Evolutionary conservation across 73 alveolate species (phyloP), one percentile per base, ranked within the genome.

Genomic region (Symbiodinium pilosum): DNA sequence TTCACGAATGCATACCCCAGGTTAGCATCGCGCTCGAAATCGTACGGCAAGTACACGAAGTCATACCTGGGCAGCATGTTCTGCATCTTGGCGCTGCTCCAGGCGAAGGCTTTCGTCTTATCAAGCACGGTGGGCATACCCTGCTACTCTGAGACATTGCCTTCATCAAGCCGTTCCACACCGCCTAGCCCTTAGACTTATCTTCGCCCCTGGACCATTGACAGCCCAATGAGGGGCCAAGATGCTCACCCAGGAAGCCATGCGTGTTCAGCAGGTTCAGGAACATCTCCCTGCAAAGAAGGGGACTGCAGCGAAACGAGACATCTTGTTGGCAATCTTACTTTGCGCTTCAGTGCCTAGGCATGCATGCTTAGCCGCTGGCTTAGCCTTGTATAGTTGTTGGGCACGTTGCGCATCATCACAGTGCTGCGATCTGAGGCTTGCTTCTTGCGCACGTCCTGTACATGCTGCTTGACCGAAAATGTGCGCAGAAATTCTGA

Each of bases 1-100:
- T 83, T 83, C 69, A 83, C 89, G n/a, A 83, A 83, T 40, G 89
- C 89, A 40, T 83, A 83, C 21, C 89, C 89, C 89, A 83, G 38
- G 89, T 83, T 83, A 64, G 59, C 89, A 30, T 38, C 21, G 89
- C 59, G 89, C 39, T 83, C 59, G 89, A 83, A 83, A 42, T 83
- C 89, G 30, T 41, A 34, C n/a, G 89, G 89, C 89, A 83, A 24
- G 36, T 83, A 83, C 32, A 83, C 68, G n/a, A 83, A 83, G 89
- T 83, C 89, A 83, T 83, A 83, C 41, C 85, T 64, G 38, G 81
- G 81, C 73, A 64, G 81, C 81, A 24, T 64, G n/a, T n/a, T n/a
- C n/a, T n/a, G n/a, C n/a, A n/a, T n/a, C n/a, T n/a, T n/a, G n/a
- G n/a, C n/a, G n/a, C n/a, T n/a, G n/a, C n/a, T n/a, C n/a, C n/a